Evolutionary conservation across 306 rosid species (phyloP).

Genomic region (Acacia crassicarpa): DNA sequence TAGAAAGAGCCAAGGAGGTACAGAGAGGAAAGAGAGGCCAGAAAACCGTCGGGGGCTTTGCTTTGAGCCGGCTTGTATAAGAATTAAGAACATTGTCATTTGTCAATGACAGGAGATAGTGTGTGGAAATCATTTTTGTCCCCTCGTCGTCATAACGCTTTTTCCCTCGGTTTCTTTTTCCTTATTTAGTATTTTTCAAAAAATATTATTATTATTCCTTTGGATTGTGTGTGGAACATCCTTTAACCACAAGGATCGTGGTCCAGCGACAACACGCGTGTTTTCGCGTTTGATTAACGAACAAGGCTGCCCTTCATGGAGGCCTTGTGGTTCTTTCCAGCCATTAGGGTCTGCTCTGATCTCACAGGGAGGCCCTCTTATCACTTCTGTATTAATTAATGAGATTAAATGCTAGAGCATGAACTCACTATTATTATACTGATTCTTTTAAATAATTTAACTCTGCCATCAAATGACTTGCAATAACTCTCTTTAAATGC

Average conservation of each 20-base stretch:
- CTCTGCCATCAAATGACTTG: not conserved
- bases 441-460: not conserved
- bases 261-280: slow-evolving; percentile 37
- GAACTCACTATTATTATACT: not conserved
- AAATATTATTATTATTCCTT: not conserved
- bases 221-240: slow-evolving; percentile 37
- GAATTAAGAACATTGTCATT: slow-evolving; percentile 26
- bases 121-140: slow-evolving; percentile 42
- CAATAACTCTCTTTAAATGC: not conserved
- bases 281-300: not conserved
- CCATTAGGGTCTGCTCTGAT: not conserved
- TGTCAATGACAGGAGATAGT: slow-evolving; percentile 41
- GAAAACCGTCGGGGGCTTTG: slow-evolving; percentile 22
- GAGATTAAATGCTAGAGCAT: not conserved
- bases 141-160: slow-evolving; percentile 26
- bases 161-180: not conserved
- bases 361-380: not conserved
- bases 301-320: not conserved
- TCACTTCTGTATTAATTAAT: not conserved
- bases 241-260: slow-evolving; percentile 33
- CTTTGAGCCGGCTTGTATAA: slow-evolving; percentile 38
- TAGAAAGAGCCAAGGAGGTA: slow-evolving; percentile 18
- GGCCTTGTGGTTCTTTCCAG: slow-evolving; percentile 12
- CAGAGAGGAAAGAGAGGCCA: slow-evolving; percentile 14
- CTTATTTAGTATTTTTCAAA: not conserved